A percentile compares a stretch with the other conserved stretches of the same genome.
Evolutionary conservation across 768 basidiomycete species (phyloP).

Genomic region (Trametes cubensis): DNA sequence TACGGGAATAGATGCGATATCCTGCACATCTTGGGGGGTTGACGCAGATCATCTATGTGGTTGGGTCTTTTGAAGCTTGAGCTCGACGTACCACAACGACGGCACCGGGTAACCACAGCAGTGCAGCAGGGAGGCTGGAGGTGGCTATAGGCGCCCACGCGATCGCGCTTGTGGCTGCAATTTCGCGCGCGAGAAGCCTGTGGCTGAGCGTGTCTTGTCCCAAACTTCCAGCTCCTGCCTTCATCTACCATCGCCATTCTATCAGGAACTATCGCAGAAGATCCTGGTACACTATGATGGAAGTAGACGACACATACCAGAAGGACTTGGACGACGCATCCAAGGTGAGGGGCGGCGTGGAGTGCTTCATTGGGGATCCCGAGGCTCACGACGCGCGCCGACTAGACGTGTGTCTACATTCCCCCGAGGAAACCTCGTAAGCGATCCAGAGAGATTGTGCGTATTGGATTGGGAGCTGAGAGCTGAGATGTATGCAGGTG

Average conservation of each 20-base stretch:
- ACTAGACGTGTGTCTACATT: slow-evolving; percentile 30
- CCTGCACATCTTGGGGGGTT: background rate
- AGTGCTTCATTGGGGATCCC: background rate
- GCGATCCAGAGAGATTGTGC: too few relatives aligned
- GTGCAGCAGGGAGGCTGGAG: too few relatives aligned
- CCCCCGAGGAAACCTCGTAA: slow-evolving; percentile 15
- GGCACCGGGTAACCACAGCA: too few relatives aligned
- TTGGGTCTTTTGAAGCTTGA: too few relatives aligned
- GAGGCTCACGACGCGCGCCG: background rate
- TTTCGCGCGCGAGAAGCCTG: background rate
- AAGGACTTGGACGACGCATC: slow-evolving; percentile 28
- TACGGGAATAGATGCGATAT: background rate
- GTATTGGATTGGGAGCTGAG: too few relatives aligned
- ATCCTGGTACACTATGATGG: background rate
- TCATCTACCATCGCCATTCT: background rate
- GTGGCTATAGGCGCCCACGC: too few relatives aligned
- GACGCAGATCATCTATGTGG: too few relatives aligned
- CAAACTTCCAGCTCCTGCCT: background rate
- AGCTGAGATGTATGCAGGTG: background rate
- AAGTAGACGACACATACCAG: background rate
- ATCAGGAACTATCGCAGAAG: background rate
- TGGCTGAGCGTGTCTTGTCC: background rate
- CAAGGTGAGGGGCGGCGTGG: slow-evolving; percentile 16
- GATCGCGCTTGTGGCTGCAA: background rate
- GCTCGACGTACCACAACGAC: too few relatives aligned